Conservation (phyloP, 768 basidiomycete genomes). For the Lactifluus piperatus region DNA sequence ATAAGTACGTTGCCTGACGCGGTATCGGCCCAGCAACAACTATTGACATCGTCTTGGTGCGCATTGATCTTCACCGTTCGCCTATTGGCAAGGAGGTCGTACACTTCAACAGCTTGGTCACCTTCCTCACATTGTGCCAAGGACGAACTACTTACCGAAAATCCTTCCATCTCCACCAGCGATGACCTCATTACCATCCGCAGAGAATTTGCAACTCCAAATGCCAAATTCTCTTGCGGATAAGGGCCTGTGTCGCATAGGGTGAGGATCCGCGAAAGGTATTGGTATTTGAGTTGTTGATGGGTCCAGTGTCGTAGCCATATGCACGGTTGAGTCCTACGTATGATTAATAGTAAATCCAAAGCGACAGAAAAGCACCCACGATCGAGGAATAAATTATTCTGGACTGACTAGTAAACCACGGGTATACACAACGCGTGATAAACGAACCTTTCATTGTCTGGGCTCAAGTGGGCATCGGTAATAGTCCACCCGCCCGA, state of each 20-base stretch:
- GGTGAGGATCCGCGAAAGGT: constrained; percentile 30
- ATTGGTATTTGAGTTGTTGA: constrained; percentile 56
- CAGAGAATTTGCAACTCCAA: constrained; percentile 93
- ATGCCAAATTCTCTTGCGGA: constrained; percentile 56
- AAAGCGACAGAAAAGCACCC: constrained; percentile 21
- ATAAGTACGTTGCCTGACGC: constrained; percentile 89
- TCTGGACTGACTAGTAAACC: constrained; percentile 32
- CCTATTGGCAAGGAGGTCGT: constrained; percentile 75
- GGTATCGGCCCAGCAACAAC: constrained; percentile 92
- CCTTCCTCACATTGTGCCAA: neutral
- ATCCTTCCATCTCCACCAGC: constrained; percentile 84
- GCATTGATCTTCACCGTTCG: constrained; percentile 82
- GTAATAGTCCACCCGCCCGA: constrained; percentile 90
- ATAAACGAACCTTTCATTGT: constrained; percentile 65
- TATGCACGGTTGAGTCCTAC: constrained; percentile 65
- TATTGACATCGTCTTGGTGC: constrained; percentile 88
- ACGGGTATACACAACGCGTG: neutral
- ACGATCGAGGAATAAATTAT: constrained; percentile 93
- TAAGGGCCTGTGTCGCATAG: constrained; percentile 22
- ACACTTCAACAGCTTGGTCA: constrained; percentile 43
- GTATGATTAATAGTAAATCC: constrained; percentile 5
- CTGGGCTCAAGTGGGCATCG: constrained; percentile 83
- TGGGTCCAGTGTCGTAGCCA: constrained; percentile 62
- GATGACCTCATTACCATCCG: constrained; percentile 91
- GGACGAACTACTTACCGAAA: constrained; percentile 41